Percentiles rank a stretch among this genome's conserved stretches.
Conservation (phyloP, 768 basidiomycete species). For the Tricholoma matsutake region DNA sequence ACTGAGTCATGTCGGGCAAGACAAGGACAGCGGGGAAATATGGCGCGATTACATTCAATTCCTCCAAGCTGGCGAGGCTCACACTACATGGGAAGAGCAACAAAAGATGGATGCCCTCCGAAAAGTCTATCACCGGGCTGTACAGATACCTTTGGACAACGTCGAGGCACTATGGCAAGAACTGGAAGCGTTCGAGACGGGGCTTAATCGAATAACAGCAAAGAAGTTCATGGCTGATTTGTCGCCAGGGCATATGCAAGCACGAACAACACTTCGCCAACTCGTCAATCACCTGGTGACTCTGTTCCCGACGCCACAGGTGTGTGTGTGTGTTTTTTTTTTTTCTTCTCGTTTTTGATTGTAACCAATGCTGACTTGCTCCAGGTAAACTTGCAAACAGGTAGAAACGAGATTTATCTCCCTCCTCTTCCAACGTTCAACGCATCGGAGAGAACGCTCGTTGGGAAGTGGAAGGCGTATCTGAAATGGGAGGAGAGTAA, state of each 20-base stretch:
- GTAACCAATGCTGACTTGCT: not conserved
- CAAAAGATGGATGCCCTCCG: slow-evolving; percentile 93
- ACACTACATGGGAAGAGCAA: slow-evolving; percentile 91
- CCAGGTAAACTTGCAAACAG: slow-evolving; percentile 32
- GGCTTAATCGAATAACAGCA: slow-evolving; percentile 87
- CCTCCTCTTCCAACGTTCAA: slow-evolving; percentile 74
- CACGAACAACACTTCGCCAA: slow-evolving; percentile 82
- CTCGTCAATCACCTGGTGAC: slow-evolving; percentile 66
- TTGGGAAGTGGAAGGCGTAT: slow-evolving; percentile 89
- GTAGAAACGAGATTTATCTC: slow-evolving; percentile 49
- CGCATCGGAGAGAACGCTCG: slow-evolving; percentile 63
- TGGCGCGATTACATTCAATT: slow-evolving; percentile 96
- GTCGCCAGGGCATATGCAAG: slow-evolving; percentile 94
- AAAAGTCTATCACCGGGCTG: slow-evolving; percentile 89
- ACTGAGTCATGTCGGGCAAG: slow-evolving; percentile 82
- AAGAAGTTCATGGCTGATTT: slow-evolving; percentile 95
- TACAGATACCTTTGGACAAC: slow-evolving; percentile 92
- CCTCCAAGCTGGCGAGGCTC: slow-evolving; percentile 71
- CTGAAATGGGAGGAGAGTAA: slow-evolving; percentile 95
- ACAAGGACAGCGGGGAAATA: slow-evolving; percentile 88
- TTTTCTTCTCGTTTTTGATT: not conserved
- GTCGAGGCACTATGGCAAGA: slow-evolving; percentile 93
- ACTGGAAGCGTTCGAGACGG: slow-evolving; percentile 87
- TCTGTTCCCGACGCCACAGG: slow-evolving; percentile 41
- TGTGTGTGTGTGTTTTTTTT: not conserved